A percentile compares a stretch with the other conserved stretches of the same genome.
phyloP scores from a whole-genome alignment of 73 alveolate species.

The Paramecium octaurelia region DNA sequence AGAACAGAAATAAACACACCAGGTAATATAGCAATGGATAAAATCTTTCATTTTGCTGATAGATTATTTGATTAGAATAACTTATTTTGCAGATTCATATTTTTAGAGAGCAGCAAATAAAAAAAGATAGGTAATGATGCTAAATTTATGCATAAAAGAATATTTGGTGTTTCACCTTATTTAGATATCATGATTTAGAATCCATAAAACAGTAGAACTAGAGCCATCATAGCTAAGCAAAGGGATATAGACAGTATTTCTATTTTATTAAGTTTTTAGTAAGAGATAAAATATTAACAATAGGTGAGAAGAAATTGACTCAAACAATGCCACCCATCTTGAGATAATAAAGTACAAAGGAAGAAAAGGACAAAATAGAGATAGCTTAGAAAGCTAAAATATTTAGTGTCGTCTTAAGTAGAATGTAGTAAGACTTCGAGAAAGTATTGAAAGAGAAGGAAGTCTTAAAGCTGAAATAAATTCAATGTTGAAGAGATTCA shows the following conservation, averaged over 20 bases:
- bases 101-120: neutral
- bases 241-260: constrained; percentile 34
- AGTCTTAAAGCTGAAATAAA: neutral
- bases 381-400: neutral
- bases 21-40: constrained; percentile 40
- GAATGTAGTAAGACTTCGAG: constrained; percentile 34
- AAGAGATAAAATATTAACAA: constrained; percentile 34
- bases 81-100: constrained; percentile 13
- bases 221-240: constrained; percentile 32
- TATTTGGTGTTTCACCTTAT: constrained; percentile 41
- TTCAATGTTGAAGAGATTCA: neutral
- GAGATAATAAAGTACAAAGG: neutral
- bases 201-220: constrained; percentile 47
- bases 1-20: constrained; percentile 26
- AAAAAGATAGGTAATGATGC: constrained; percentile 43
- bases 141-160: constrained; percentile 44
- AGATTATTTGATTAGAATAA: constrained; percentile 32
- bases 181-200: constrained; percentile 11
- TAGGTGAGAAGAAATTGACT: neutral
- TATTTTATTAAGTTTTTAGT: neutral
- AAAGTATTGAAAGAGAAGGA: neutral
- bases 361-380: neutral
- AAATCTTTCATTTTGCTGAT: constrained; percentile 28
- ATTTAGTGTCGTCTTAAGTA: constrained; percentile 13
- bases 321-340: constrained; percentile 25